Conservation (phyloP, 768 basidiomycete species). For the Pluteus cervinus region DNA sequence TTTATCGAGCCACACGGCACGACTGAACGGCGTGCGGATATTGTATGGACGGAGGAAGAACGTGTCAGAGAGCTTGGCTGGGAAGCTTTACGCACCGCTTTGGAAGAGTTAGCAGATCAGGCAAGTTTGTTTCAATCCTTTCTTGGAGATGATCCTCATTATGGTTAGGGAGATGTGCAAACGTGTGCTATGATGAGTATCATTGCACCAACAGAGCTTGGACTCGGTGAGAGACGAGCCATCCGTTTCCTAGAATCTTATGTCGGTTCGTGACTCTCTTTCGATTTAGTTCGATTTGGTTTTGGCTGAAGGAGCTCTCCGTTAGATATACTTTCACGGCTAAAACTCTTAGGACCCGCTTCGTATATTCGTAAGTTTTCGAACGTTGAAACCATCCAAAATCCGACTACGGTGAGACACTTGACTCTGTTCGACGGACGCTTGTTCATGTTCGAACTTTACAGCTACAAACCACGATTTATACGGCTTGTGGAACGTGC, state of each 20-base stretch:
- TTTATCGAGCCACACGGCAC: constrained; percentile 12
- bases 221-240: constrained; percentile 35
- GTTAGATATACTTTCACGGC: constrained; percentile 57
- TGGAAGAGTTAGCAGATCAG: constrained; percentile 61
- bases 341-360: constrained; percentile 58
- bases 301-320: not conserved
- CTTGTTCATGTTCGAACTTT: constrained; percentile 1
- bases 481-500: constrained; percentile 66
- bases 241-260: constrained; percentile 64
- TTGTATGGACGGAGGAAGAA: constrained; percentile 44
- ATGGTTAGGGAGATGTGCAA: constrained; percentile 66
- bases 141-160: constrained; percentile 1
- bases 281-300: not conserved
- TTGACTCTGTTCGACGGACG: not conserved
- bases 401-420: constrained; percentile 42
- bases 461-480: constrained; percentile 67
- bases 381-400: constrained; percentile 42
- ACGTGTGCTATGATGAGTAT: constrained; percentile 71
- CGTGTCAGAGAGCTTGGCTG: constrained; percentile 50
- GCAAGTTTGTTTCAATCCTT: constrained; percentile 24
- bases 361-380: constrained; percentile 73
- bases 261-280: constrained; percentile 43
- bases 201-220: constrained; percentile 54
- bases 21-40: constrained; percentile 35
- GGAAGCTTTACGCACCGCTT: constrained; percentile 43